A percentile compares a stretch with the other conserved stretches of the same genome.
Evolutionary conservation across 768 basidiomycete genomes (phyloP).

Genomic region (Candolleomyces eurysporus): DNA sequence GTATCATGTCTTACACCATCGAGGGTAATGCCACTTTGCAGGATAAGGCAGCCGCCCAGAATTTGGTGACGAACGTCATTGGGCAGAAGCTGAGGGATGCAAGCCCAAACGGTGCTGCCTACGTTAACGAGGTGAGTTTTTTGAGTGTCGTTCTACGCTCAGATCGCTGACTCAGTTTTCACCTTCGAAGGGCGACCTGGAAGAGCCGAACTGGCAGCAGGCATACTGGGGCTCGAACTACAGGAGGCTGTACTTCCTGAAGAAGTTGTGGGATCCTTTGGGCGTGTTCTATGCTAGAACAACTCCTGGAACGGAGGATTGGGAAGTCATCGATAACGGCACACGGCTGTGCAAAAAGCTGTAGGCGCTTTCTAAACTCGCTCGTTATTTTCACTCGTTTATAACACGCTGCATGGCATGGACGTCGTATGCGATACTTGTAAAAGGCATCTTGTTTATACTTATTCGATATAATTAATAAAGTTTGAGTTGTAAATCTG

Average conservation of each 20-base stretch:
- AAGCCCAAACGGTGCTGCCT: conserved; percentile 13
- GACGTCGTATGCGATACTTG: too few species aligned
- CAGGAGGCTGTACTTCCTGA: conserved; percentile 7
- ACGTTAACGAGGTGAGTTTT: conserved; percentile 9
- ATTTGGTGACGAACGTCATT: conserved; percentile 10
- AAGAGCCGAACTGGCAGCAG: conserved; percentile 15
- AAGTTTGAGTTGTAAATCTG: too few species aligned
- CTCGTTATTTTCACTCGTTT: conserved; percentile 1
- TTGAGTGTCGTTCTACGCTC: not conserved
- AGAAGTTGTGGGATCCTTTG: conserved; percentile 6
- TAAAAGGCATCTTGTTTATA: too few species aligned
- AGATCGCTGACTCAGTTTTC: not conserved
- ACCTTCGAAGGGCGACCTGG: conserved; percentile 10
- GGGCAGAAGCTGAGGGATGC: conserved; percentile 11
- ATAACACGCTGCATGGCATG: too few species aligned
- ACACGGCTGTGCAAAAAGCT: conserved; percentile 7
- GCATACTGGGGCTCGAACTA: conserved; percentile 16
- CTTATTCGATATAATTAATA: too few species aligned
- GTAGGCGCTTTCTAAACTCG: not conserved
- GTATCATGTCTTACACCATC: not conserved
- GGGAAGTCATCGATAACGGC: conserved; percentile 8
- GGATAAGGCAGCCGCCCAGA: conserved; percentile 10
- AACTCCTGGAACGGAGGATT: conserved; percentile 9
- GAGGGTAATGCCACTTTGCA: conserved; percentile 4
- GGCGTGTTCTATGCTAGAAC: conserved; percentile 10